A percentile compares a stretch with the other conserved stretches of the same genome.
phyloP scores from a whole-genome alignment of 2,329 filamentous ascomycete genomes.

The Trichoderma sp. region DNA sequence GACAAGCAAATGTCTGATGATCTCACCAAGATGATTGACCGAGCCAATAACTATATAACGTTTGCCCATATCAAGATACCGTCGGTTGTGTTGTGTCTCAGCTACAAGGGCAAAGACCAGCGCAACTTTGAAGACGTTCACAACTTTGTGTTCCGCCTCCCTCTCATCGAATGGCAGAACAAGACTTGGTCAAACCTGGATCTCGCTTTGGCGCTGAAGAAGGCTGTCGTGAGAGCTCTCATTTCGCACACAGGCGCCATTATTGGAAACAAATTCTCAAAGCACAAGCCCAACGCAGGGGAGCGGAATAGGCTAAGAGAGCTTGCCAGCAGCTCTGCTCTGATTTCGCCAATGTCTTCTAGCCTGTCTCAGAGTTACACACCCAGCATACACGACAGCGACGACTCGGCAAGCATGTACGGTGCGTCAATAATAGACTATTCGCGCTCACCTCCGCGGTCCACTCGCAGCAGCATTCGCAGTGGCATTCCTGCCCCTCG shows the following conservation, averaged over 20 bases:
- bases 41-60: slow-evolving; percentile 96
- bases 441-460: slow-evolving; percentile 56
- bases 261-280: slow-evolving; percentile 93
- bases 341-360: slow-evolving; percentile 50
- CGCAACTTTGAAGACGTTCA: slow-evolving; percentile 96
- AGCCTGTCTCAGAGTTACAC: slow-evolving; percentile 37
- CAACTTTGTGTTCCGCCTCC: slow-evolving; percentile 94
- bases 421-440: slow-evolving; percentile 54
- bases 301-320: slow-evolving; percentile 78
- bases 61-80: slow-evolving; percentile 93
- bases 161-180: slow-evolving; percentile 92
- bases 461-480: slow-evolving; percentile 47
- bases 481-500: slow-evolving; percentile 46
- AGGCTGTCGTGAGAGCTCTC: slow-evolving; percentile 87
- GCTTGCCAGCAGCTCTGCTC: slow-evolving; percentile 72
- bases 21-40: slow-evolving; percentile 91
- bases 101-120: slow-evolving; percentile 93
- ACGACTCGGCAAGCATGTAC: slow-evolving; percentile 55
- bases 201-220: slow-evolving; percentile 86
- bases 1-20: slow-evolving; percentile 75
- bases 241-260: slow-evolving; percentile 96
- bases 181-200: slow-evolving; percentile 99
- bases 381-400: slow-evolving; percentile 49
- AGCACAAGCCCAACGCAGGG: slow-evolving; percentile 76
- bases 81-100: slow-evolving; percentile 90